Percentiles rank a stretch among this genome's conserved stretches.
phyloP scores from a whole-genome alignment of 805 yeast genomes.

The Yamadazyma kitorensis region DNA sequence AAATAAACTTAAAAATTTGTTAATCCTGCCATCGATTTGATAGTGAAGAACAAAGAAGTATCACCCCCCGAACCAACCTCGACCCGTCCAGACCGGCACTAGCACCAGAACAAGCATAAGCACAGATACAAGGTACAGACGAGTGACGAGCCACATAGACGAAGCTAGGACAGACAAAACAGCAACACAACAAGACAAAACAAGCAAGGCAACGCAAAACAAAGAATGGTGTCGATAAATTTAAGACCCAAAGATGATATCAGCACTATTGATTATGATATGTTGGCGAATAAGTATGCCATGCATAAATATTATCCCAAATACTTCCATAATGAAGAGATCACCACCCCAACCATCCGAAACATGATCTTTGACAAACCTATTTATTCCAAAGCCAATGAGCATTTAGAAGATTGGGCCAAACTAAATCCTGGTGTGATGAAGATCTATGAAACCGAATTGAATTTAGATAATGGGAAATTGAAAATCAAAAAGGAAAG shows the following conservation, averaged over 20 bases:
- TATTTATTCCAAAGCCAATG: constrained; percentile 38
- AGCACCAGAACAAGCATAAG: too few species aligned
- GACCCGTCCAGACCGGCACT: too few species aligned
- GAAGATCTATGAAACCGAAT: constrained; percentile 17
- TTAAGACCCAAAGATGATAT: constrained; percentile 18
- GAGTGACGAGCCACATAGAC: too few species aligned
- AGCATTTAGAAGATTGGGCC: constrained; percentile 20
- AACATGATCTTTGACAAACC: constrained; percentile 36
- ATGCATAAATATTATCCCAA: constrained; percentile 39
- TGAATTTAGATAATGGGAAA: constrained; percentile 13
- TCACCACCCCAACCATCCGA: constrained; percentile 35
- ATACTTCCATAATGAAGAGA: constrained; percentile 35
- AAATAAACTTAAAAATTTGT: too few species aligned
- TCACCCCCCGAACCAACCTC: too few species aligned
- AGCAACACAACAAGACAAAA: neutral
- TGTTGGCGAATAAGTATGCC: constrained; percentile 29
- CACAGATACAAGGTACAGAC: too few species aligned
- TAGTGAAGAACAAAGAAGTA: too few species aligned
- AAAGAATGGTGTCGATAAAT: constrained; percentile 7
- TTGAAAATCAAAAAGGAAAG: constrained; percentile 9
- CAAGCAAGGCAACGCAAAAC: neutral
- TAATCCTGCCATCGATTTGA: too few species aligned
- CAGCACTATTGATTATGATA: constrained; percentile 31
- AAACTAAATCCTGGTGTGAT: constrained; percentile 16
- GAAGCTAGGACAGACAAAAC: too few species aligned